These are phyloP conservation scores for Taxawa tesnikishii DNA, from an alignment of 2,329 filamentous ascomycete species.

Conservation along the genomic window DNA sequence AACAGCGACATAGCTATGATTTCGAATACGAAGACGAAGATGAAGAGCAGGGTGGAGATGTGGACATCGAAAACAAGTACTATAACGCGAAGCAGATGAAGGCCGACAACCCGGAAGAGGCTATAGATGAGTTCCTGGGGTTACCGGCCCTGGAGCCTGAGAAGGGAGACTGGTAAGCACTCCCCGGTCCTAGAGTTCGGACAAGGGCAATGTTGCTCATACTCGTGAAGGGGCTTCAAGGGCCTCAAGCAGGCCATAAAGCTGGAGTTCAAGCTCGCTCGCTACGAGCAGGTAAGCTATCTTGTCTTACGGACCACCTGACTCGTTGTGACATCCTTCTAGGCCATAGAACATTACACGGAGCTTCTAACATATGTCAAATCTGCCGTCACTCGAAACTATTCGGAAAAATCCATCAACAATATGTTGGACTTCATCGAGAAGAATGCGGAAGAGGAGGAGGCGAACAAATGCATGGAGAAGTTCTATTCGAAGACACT, in stretches of 20 bases:
- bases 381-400: slow-evolving; percentile 91
- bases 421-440: slow-evolving; percentile 98
- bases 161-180: slow-evolving; percentile 78
- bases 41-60: slow-evolving; percentile 74
- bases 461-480: slow-evolving; percentile 74
- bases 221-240: slow-evolving; percentile 63
- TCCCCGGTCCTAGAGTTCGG: not conserved
- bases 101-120: slow-evolving; percentile 70
- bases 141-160: slow-evolving; percentile 74
- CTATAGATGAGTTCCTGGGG: slow-evolving; percentile 83
- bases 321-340: too few relatives aligned
- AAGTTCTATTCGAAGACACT: slow-evolving; percentile 90
- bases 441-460: slow-evolving; percentile 64
- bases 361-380: slow-evolving; percentile 97
- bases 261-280: slow-evolving; percentile 83
- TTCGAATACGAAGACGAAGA: slow-evolving; percentile 96
- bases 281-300: slow-evolving; percentile 60
- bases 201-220: not conserved
- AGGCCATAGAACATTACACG: slow-evolving; percentile 86
- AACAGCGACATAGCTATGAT: slow-evolving; percentile 55
- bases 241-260: slow-evolving; percentile 97
- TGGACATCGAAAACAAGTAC: slow-evolving; percentile 98
- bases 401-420: slow-evolving; percentile 98
- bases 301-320: slow-evolving; percentile 13
- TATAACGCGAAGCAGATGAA: slow-evolving; percentile 99